Conservation (phyloP, 176 grass and related monocot genomes). For the barley (Hordeum vulgare) region MorexV3_pseudomolecules_assembly NC_058523.1:514943583-514944082, state of each 20-base stretch:
- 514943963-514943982: neutral
- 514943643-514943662: neutral
- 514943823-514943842: neutral
- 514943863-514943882: neutral
- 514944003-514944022: slow-evolving; percentile 28
- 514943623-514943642: slow-evolving; percentile 1
- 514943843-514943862: neutral
- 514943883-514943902: neutral
- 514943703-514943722: neutral
- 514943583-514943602: neutral
- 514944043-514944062: slow-evolving; percentile 16
- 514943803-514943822: neutral
- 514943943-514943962: slow-evolving; percentile 4
- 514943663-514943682: neutral
- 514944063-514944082: slow-evolving; percentile 25
- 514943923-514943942: neutral
- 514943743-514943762: too few species aligned
- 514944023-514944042: slow-evolving; percentile 16
- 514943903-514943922: slow-evolving; percentile 28
- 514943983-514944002: slow-evolving; percentile 1
- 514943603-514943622: too few species aligned
- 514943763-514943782: too few species aligned
- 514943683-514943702: neutral
- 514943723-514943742: neutral
- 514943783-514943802: too few species aligned